Conservation (phyloP, 192 early-diverging fungal species). For the Haplosporangium gracile region DNA sequence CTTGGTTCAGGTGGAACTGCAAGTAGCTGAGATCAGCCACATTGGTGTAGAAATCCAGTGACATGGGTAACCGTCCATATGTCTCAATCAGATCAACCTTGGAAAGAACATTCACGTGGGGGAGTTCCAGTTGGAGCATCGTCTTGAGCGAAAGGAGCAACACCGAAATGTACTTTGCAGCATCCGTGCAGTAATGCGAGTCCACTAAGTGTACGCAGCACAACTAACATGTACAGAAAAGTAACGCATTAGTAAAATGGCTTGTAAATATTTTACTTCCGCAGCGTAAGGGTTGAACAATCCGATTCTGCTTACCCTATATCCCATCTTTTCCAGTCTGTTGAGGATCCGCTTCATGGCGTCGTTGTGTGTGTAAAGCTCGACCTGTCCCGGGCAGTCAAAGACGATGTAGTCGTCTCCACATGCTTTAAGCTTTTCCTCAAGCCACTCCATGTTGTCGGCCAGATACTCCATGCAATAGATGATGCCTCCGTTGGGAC, state of each 20-base stretch:
- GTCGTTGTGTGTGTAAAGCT: conserved; percentile 96
- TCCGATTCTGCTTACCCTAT: conserved; percentile 64
- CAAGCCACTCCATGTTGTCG: conserved; percentile 94
- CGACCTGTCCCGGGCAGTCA: conserved; percentile 98
- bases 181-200: conserved; percentile 92
- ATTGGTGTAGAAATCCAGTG: conserved; percentile 95
- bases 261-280: conserved; percentile 3
- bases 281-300: neutral
- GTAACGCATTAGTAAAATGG: neutral
- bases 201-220: conserved; percentile 91
- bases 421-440: conserved; percentile 76
- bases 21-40: conserved; percentile 92
- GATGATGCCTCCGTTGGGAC: conserved; percentile 97
- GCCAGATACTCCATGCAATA: conserved; percentile 96
- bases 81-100: conserved; percentile 93
- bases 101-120: conserved; percentile 96
- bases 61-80: conserved; percentile 85
- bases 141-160: conserved; percentile 90
- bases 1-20: conserved; percentile 79
- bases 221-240: conserved; percentile 59
- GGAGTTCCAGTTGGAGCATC: conserved; percentile 94
- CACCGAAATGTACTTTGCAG: conserved; percentile 93
- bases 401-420: conserved; percentile 93
- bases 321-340: conserved; percentile 76
- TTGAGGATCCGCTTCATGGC: conserved; percentile 84